Percentiles rank a stretch among this genome's conserved stretches.
These are phyloP conservation scores for Didymella exigua DNA, from an alignment of 2,329 filamentous ascomycete species.

Conservation along the genomic window DNA sequence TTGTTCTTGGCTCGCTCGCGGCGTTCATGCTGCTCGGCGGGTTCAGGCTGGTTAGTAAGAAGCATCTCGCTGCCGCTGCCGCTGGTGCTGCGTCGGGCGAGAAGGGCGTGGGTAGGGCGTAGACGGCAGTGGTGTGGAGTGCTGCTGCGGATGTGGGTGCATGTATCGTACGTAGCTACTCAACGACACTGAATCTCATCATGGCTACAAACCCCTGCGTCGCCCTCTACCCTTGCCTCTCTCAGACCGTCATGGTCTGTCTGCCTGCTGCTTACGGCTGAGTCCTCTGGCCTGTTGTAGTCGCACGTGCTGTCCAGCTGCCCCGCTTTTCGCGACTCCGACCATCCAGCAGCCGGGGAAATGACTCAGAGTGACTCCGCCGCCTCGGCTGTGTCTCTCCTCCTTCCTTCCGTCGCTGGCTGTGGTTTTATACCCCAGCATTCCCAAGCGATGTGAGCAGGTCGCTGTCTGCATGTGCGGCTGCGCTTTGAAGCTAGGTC, in stretches of 20 bases:
- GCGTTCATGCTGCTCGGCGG: constrained; percentile 62
- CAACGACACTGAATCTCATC: too few species aligned
- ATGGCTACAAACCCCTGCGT: too few species aligned
- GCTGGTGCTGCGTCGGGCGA: background rate
- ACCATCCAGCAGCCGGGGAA: background rate
- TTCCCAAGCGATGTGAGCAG: too few species aligned
- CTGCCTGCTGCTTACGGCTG: too few species aligned
- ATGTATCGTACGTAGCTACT: too few species aligned
- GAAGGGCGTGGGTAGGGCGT: constrained; percentile 21
- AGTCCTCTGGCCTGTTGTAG: too few species aligned
- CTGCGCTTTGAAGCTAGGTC: background rate
- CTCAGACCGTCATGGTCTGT: too few species aligned
- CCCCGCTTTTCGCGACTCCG: too few species aligned
- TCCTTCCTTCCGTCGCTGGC: too few species aligned
- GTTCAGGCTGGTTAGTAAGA: constrained; percentile 64
- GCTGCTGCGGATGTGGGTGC: background rate
- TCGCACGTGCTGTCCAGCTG: too few species aligned
- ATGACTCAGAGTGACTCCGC: background rate
- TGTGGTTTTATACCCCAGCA: background rate
- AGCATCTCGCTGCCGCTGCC: constrained; percentile 39
- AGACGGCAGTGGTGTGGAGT: background rate
- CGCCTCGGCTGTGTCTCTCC: background rate
- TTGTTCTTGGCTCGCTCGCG: constrained; percentile 62
- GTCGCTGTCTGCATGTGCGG: background rate
- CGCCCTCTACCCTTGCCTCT: too few species aligned